These are phyloP conservation scores for Gryganskiella cystojenkinii DNA, from an alignment of 192 early-diverging fungal genomes.

Conservation along the genomic window DNA sequence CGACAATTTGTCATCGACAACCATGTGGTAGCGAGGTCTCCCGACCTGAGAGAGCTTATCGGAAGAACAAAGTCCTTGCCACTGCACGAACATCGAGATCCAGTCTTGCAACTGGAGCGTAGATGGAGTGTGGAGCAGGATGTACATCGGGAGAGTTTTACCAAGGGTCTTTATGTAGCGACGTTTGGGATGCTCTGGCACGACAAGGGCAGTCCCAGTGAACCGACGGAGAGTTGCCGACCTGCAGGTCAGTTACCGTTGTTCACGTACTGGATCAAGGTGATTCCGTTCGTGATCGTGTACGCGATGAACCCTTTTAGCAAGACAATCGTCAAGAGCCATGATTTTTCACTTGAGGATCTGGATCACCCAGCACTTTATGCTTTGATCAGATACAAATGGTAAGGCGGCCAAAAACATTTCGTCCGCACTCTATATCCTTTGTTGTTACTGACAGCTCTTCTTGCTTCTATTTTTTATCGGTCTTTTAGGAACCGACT, in stretches of 20 bases:
- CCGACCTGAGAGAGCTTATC: background rate
- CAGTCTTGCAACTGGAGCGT: background rate
- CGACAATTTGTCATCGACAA: too few species aligned
- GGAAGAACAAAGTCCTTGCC: background rate
- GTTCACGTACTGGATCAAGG: too few species aligned
- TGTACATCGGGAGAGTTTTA: background rate
- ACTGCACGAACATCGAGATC: background rate
- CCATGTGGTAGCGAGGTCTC: too few species aligned
- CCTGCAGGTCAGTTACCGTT: too few species aligned
- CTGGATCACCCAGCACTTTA: conserved; percentile 7
- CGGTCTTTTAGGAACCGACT: conserved; percentile 19
- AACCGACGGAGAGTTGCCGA: too few species aligned
- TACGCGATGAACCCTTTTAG: background rate
- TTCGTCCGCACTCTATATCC: background rate
- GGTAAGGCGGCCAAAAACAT: background rate
- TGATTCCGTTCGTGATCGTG: background rate
- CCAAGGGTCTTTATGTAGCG: background rate
- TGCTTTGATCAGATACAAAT: conserved; percentile 17
- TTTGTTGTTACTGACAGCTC: background rate
- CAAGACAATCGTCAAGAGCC: background rate
- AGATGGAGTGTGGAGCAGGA: too few species aligned
- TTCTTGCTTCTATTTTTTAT: background rate
- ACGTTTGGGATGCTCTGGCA: conserved; percentile 5
- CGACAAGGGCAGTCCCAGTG: too few species aligned
- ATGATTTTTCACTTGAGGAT: background rate